Evolutionary conservation across 257 asterid genomes (phyloP), one percentile per base, ranked within the genome.

Genomic region (Nicotiana obtusifolia): DNA sequence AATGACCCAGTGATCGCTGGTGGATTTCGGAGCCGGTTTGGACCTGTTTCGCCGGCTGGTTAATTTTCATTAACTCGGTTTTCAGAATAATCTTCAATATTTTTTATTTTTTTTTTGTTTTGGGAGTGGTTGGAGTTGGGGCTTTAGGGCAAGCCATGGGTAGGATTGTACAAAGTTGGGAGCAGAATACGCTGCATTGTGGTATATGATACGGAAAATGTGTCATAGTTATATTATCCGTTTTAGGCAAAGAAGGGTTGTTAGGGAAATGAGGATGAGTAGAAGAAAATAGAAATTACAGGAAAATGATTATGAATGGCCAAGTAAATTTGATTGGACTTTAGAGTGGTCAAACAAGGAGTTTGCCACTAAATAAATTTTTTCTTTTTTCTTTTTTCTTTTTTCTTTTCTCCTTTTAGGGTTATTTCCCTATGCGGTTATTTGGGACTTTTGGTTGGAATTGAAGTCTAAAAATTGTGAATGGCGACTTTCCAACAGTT

Each of bases 41-140:
- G 94, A 33, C 97, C 97, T 84, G 87, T 95, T 37, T 68, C 53
- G 76, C 0, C 85, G 90, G 86, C 93, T 92, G 41, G 57, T 20
- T 64, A 13, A 61, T 20, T 67, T 64, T 28, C 10, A 28, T 2
- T 10, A 11, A 64, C 19, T 1, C 19, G 44, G 20, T 11, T 41
- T 60, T 20, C 5, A 5, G 59, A 13, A 17, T 47, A 53, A 53
- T 53, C 15, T 13, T 13, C 2, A 53, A 53, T 54, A 0, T 16
- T 16, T 17, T 33, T 7, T 3, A 4, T 14, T 52, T 52, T 13
- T 4, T 5, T 17, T 54, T 11, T 62, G 13, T 64, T 28, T 28
- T 14, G 2, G 3, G 19, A 13, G 54, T 49, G 54, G 53, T 47
- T 47, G 41, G 41, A 35, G 41, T 35, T 35, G 68, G 69, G 37